Base-by-base conservation (phyloP, 2,329 filamentous ascomycete genomes). In the Beauveria medogensis region DNA sequence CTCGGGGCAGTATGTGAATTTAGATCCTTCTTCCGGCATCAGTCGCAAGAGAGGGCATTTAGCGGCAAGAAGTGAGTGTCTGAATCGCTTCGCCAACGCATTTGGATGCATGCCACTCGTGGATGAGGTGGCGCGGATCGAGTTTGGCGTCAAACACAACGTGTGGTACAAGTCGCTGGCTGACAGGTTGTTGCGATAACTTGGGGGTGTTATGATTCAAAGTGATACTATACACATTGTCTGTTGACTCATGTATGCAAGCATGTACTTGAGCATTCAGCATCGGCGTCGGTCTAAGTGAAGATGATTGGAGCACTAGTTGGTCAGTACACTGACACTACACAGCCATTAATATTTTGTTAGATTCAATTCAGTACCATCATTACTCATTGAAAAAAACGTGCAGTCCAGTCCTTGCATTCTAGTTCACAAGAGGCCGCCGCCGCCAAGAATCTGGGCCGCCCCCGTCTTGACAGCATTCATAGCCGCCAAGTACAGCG, bases 401-500 rank as follows among this genome's bases (percentile, higher is more conserved):
- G 3, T 14, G 6, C 26, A 46, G 12, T 12, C 5, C 10, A 46
- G 7, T 46, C 46, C 3, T 9, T 28, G 8, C 22, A n/a, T 28
- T 6, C 8, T 26, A 18, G 10, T 16, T 40, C 37, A 57, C 20
- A 56, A 6, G 28, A 67, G 22, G 16, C 41, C 59, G 4, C 64
- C 65, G 20, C 69, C 68, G 0, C 60, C 55, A 12, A 75, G 63
- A 40, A 76, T 71, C 8, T 67, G 69, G 14, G 55, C 52, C 1
- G 74, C 74, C 1, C 69, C 68, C 16, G 69, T 63, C 65, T 74
- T 74, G 18, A 75, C 68, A 2, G 73, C 70, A 37, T 68, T 67
- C 69, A 77, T 76, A 2, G 77, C 78, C 48, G 72, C 67, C 1
- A 69, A 63, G 65, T 74, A 80, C 62, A 83, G 62, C 26, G 72